phyloP scores from a whole-genome alignment of 2,329 filamentous ascomycete species.

The Fusarium mexicanum region DNA sequence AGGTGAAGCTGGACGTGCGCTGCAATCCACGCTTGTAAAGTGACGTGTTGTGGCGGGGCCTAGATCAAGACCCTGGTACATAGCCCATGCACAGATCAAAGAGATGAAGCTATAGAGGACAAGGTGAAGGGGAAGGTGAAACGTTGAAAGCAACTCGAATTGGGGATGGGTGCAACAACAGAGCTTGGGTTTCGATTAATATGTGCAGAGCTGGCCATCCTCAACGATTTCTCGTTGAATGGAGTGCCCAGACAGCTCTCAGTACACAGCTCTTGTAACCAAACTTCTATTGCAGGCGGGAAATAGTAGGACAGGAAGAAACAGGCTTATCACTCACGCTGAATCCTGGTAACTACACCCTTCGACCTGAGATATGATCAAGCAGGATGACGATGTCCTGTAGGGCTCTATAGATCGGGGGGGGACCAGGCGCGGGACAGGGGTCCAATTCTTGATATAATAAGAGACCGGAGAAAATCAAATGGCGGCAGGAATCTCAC shows the following conservation, averaged over 20 bases:
- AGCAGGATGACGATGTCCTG: slow-evolving; percentile 17
- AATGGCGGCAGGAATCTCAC: not conserved
- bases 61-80: slow-evolving; percentile 33
- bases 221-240: not conserved
- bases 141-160: not conserved
- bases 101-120: slow-evolving; percentile 3
- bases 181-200: not conserved
- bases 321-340: slow-evolving; percentile 29
- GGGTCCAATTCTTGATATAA: slow-evolving; percentile 4
- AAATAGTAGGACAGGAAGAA: slow-evolving; percentile 9
- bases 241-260: not conserved
- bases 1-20: slow-evolving; percentile 39
- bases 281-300: not conserved
- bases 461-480: not conserved
- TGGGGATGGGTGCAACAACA: not conserved
- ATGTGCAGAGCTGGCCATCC: not conserved
- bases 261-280: not conserved
- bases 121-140: slow-evolving; percentile 2
- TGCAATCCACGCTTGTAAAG: slow-evolving; percentile 42
- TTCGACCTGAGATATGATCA: slow-evolving; percentile 26
- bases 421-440: not conserved
- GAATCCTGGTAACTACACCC: slow-evolving; percentile 25
- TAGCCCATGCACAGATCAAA: slow-evolving; percentile 25
- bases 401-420: slow-evolving; percentile 17
- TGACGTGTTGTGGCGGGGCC: slow-evolving; percentile 44